phyloP scores from a whole-genome alignment of 805 yeast species.

The Komagataella pseudopastoris region DNA sequence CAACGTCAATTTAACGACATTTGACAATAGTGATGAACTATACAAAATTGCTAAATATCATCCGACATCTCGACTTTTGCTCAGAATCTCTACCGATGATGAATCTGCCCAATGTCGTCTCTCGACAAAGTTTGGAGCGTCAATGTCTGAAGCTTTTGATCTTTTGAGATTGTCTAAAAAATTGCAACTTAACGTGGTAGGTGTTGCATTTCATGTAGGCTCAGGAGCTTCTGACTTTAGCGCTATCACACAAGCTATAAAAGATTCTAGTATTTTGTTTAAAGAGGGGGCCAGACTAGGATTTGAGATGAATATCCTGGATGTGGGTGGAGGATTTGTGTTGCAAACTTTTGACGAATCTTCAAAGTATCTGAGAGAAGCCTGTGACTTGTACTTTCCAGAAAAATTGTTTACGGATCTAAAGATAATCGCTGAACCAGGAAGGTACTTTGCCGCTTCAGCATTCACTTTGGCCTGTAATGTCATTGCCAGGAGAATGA shows the following conservation, averaged over 20 bases:
- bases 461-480: slow-evolving; percentile 79
- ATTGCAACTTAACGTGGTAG: slow-evolving; percentile 52
- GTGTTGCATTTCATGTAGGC: slow-evolving; percentile 94
- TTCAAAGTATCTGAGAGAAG: slow-evolving; percentile 38
- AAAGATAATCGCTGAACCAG: slow-evolving; percentile 80
- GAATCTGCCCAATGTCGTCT: slow-evolving; percentile 75
- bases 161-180: slow-evolving; percentile 50
- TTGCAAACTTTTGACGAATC: slow-evolving; percentile 42
- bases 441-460: slow-evolving; percentile 75
- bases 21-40: slow-evolving; percentile 80
- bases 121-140: slow-evolving; percentile 83
- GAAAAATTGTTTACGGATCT: slow-evolving; percentile 16
- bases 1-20: slow-evolving; percentile 64
- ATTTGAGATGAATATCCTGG: slow-evolving; percentile 41
- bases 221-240: slow-evolving; percentile 74
- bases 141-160: slow-evolving; percentile 33
- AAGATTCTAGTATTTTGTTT: slow-evolving; percentile 58
- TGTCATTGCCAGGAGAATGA: slow-evolving; percentile 71
- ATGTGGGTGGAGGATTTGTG: slow-evolving; percentile 91
- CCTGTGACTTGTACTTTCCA: slow-evolving; percentile 53
- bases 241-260: slow-evolving; percentile 56
- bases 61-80: slow-evolving; percentile 56
- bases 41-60: slow-evolving; percentile 54
- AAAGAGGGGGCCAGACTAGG: slow-evolving; percentile 38
- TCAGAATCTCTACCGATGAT: slow-evolving; percentile 86